Conservation (phyloP, 2,329 filamentous ascomycete genomes). For the Phaeosphaeria sp. region DNA sequence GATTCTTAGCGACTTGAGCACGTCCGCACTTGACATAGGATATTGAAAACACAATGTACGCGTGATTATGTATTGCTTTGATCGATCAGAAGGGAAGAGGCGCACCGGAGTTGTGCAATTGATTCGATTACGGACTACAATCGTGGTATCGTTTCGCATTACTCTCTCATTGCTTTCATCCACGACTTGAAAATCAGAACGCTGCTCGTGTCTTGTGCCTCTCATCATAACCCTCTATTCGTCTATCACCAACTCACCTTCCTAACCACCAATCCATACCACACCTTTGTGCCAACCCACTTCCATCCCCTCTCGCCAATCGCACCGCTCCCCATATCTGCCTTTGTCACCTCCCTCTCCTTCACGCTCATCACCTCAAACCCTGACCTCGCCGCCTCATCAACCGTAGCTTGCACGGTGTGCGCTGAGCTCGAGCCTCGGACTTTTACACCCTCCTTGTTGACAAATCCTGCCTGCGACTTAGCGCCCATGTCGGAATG, state of each 20-base stretch:
- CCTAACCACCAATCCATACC: conserved; percentile 47
- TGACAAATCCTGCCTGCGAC: conserved; percentile 68
- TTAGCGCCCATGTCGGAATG: conserved; percentile 67
- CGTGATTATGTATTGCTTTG: too few relatives aligned
- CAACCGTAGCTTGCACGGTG: conserved; percentile 58
- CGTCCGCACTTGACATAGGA: not conserved
- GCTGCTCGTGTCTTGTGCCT: not conserved
- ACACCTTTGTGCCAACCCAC: conserved; percentile 50
- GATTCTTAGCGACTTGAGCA: not conserved
- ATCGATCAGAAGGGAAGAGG: too few relatives aligned
- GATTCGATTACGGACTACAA: too few relatives aligned
- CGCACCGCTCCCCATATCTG: conserved; percentile 35
- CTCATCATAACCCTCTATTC: not conserved
- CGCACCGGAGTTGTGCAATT: too few relatives aligned
- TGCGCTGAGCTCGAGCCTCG: conserved; percentile 66
- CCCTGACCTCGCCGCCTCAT: conserved; percentile 50
- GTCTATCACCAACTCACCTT: conserved; percentile 8
- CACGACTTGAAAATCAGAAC: not conserved
- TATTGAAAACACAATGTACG: not conserved
- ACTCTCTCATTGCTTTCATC: too few relatives aligned
- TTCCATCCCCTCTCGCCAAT: conserved; percentile 47
- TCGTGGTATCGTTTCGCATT: too few relatives aligned
- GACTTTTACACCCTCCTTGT: conserved; percentile 61
- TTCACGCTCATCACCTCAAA: conserved; percentile 34
- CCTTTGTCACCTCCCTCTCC: conserved; percentile 40